Evolutionary conservation across 495 filamentous ascomycete genomes (phyloP), one percentile per base, ranked within the genome.

Genomic region (Apiosordaria backusii): DNA sequence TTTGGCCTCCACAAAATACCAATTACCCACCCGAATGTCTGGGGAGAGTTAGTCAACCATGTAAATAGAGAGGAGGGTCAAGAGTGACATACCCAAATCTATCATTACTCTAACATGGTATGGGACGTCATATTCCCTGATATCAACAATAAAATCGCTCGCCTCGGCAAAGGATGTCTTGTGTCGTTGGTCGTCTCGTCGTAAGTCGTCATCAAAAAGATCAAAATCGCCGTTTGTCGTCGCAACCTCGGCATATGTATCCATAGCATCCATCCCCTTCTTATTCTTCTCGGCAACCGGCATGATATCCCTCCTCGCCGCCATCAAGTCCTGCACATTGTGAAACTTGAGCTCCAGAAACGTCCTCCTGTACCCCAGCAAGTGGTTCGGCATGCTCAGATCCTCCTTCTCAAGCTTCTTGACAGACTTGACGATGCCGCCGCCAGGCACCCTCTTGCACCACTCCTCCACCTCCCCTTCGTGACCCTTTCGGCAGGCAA

Each of bases 41-140:
- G 64, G 29, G 3, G 3, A 25, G 26, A 73, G 68, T 81, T 67
- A 80, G 74, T 40, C 15, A 24, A 7, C 50, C 16, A 6, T 13
- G 16, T 57, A 16, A 21, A 4, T 27, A 26, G 52, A 22, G 23
- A 15, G 0, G 52, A 22, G 23, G 10, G 0, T n/a, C 19, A 21
- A 16, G 5, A 45, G 40, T 58, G 7, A 75, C 86, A 58, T 76
- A 92, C 91, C 87, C 83, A 92, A 87, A 78, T 99, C 95, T 81
- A 99, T 98, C 74, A 93, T 90, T 78, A 98, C 94, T 83, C 95
- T 87, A 72, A 99, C 94, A 84, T 99, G 95, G 80, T 99, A 99
- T 71, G 93, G 95, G 72, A 99, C 95, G 80, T 99, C 95, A 76
- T 93, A 99, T 82, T 99, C 95, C 82, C 95, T 88, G 77, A 98